Evolutionary conservation across 352 stramenopile genomes (phyloP), one percentile per base, ranked within the genome.

Genomic region (Globisporangium recalcitrans): DNA sequence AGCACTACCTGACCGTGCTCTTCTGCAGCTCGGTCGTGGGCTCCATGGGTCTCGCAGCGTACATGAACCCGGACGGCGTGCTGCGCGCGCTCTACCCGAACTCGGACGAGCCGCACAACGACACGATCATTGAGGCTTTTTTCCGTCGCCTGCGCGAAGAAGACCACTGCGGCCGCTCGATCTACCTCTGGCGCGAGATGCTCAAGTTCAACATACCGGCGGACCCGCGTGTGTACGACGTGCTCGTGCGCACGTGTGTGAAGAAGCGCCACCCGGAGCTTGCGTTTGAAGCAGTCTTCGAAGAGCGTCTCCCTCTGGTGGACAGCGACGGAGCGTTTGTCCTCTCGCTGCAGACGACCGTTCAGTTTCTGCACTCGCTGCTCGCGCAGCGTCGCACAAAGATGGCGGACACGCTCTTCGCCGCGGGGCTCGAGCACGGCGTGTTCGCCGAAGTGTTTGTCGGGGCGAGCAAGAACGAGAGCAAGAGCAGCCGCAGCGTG

Each of bases 181-280:
- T 95, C 73, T 93, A 91, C 70, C 71, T 95, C 31, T 95, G 86
- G 86, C 78, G 80, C 31, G 86, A 95, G 61, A 91, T 95, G 78
- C 72, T 83, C 47, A 89, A 90, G 62, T 79, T 78, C 44, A 78
- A 73, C 34, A 72, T 93, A 26, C 61, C 74, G n/a, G 70, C 82
- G 1, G 86, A 95, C 59, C 70, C 75, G 48, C 82, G 76, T 22
- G 80, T 92, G 29, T 90, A 85, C 53, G 86, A 95, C 58, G 77
- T 95, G 38, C 63, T 95, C 36, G 82, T 93, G 38, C 82, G 86
- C 61, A 92, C 78, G 26, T 93, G 86, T 55, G 80, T 95, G 14
- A 81, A 84, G 60, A 95, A 95, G 64, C 86, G 86, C 21, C 84
- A 95, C 60, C 86, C 86, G 0, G 84, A 93, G 47, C 70, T 93